These are phyloP conservation scores for Limtongia smithiae DNA, from an alignment of 805 yeast species.

Conservation along the genomic window DNA sequence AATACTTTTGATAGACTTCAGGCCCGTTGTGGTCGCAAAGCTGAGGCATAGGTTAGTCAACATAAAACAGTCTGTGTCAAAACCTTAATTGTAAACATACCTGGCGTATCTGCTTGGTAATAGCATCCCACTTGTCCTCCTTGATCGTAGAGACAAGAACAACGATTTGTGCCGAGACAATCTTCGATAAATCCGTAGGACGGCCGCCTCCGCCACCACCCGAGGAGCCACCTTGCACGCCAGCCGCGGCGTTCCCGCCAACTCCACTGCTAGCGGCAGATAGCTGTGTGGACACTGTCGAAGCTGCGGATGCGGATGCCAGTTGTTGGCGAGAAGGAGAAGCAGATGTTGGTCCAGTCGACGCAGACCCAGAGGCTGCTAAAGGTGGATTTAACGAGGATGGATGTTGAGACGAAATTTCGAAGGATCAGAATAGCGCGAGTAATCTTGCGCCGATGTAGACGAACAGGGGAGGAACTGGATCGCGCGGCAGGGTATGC, in stretches of 20 bases:
- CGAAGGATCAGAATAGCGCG: slow-evolving; percentile 8
- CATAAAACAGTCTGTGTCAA: neutral
- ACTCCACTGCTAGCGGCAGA: slow-evolving; percentile 18
- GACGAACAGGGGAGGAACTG: neutral
- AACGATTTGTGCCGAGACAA: slow-evolving; percentile 52
- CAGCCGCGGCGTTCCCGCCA: slow-evolving; percentile 4
- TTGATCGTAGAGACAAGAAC: slow-evolving; percentile 48
- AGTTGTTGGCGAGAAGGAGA: slow-evolving; percentile 8
- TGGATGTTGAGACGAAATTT: slow-evolving; percentile 4
- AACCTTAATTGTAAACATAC: slow-evolving; percentile 27
- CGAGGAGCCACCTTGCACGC: slow-evolving; percentile 16
- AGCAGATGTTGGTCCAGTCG: slow-evolving; percentile 8
- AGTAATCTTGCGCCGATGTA: neutral
- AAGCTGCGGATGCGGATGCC: slow-evolving; percentile 9
- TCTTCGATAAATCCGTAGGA: slow-evolving; percentile 33
- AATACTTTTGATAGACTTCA: slow-evolving; percentile 38
- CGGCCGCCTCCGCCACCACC: slow-evolving; percentile 17
- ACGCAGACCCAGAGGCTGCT: slow-evolving; percentile 1
- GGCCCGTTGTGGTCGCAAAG: slow-evolving; percentile 42
- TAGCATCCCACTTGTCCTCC: slow-evolving; percentile 41
- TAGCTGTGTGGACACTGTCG: slow-evolving; percentile 8
- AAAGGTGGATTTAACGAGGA: neutral
- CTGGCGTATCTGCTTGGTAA: slow-evolving; percentile 46
- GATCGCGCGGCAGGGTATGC: no score
- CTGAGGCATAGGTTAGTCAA: slow-evolving; percentile 4